Base-by-base conservation (phyloP, 179 eudicot species). In the Actinidia arguta region DNA sequence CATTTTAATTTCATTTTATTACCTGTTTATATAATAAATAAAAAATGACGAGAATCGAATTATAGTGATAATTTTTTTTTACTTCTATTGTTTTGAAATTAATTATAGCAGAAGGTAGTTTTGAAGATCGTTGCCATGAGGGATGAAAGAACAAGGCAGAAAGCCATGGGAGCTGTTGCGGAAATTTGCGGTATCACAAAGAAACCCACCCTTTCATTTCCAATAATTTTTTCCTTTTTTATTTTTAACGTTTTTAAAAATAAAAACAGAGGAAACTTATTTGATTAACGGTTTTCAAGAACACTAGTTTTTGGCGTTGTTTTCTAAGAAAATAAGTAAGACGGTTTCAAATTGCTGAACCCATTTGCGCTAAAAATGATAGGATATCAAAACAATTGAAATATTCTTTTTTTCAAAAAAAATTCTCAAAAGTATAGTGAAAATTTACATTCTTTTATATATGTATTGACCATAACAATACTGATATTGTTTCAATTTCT, bases 91-190 rank as follows among this genome's bases (percentile, higher is more conserved):
- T 42, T 24, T 17, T 8, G 24, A 67, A 50, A 24, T 69, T 8
- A 1, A n/a, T 13, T 67, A 31, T 77, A 2, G 46, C 88, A 90
- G 85, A 90, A 90, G 83, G 91, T 89, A 76, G 90, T 89, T 83
- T 83, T 90, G 36, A 90, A 89, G 88, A 80, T 90, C 47, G 79
- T 89, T 3, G 86, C 91, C 80, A 90, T 90, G 93, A 87, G 90
- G n/a, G 91, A 90, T 67, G 93, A 89, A 2, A 90, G 85, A 74
- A 90, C 90, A 0, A 89, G 85, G 86, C 85, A 87, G 78, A 89
- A 89, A 68, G 91, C 93, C 24, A 89, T 90, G 0, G 90, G 87
- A 81, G 90, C 91, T 39, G 91, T 88, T 16, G 93, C 93, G 55
- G 91, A 90, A 81, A 89, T 90, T 50, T 84, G 74, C 66, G 93